Base-by-base conservation (phyloP, 2,329 filamentous ascomycete species). In the Colletotrichum falcatum region DNA sequence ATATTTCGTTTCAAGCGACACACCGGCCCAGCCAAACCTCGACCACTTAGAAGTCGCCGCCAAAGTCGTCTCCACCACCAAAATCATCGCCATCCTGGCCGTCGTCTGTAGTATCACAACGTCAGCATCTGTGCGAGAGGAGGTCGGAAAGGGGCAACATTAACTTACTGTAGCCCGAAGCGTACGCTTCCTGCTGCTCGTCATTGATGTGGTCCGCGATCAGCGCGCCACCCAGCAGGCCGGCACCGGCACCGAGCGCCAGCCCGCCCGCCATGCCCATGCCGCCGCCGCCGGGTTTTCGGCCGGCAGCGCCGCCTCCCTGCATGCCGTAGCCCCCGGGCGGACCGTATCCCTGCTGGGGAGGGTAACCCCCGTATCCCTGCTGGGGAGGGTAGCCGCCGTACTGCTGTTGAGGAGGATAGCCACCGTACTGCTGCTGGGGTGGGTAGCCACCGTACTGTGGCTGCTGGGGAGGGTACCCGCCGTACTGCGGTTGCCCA, bases 181-280 rank as follows among this genome's bases (percentile, higher is more conserved):
- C 75, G 66, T 86, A 91, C 37, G 88, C 87, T 6, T 89, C 84
- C 70, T 91, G 81, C 74, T 92, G 81, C 56, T 86, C 78, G 71
- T 91, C 88, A 66, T 92, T 82, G 61, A 95, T 85, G 1, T 91
- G 90, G 76, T 92, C 85, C 2, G 86, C 91, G 39, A 97, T 80
- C 76, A 97, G 72, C 72, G 89, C 88, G 65, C 94, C 94, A 75
- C 94, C 95, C 1, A 97, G 76, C 78, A 97, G 77, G 79, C 94
- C 94, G 73, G 92, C 94, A 74, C 94, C 94, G 5, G 93, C 80
- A 82, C 94, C 94, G 53, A 97, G 83, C 28, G 93, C 93, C 11
- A 91, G 89, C 61, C 91, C 94, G 58, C 93, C 94, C 1, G 86
- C 89, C 70, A 88, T 86, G n/a, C 93, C 93, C 75, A 78, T 75